phyloP scores from a whole-genome alignment of 768 basidiomycete species.

The Tulasnella calospora region DNA sequence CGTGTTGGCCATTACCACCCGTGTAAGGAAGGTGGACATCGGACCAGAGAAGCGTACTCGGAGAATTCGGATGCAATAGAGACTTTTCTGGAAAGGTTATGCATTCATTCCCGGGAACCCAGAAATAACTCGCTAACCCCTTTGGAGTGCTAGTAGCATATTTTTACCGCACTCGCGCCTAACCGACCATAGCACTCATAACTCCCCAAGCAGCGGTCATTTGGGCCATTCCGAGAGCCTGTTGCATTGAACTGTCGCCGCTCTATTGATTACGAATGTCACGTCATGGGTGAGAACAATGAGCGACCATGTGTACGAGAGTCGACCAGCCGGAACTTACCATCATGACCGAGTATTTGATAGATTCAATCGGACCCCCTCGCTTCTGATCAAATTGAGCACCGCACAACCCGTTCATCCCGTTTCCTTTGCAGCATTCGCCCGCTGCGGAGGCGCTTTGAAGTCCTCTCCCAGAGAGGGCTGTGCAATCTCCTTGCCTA shows the following conservation, averaged over 20 bases:
- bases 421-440: slow-evolving; percentile 10
- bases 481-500: slow-evolving; percentile 19
- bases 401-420: not conserved
- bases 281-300: too few species aligned
- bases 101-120: too few species aligned
- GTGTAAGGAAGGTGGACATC: too few species aligned
- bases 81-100: too few species aligned
- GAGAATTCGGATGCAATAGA: not conserved
- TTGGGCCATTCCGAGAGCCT: not conserved
- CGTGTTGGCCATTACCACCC: not conserved
- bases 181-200: not conserved
- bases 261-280: not conserved
- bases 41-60: not conserved
- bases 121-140: too few species aligned
- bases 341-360: slow-evolving; percentile 1
- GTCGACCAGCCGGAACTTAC: not conserved
- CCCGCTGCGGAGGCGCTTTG: not conserved
- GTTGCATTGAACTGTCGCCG: not conserved
- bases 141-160: too few species aligned
- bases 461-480: not conserved
- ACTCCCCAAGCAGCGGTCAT: not conserved
- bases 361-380: not conserved
- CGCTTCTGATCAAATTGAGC: not conserved
- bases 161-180: not conserved
- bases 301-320: too few species aligned